Evolutionary conservation across 371 early-diverging fungal genomes (phyloP).

Genomic region (Mucor sp.): DNA sequence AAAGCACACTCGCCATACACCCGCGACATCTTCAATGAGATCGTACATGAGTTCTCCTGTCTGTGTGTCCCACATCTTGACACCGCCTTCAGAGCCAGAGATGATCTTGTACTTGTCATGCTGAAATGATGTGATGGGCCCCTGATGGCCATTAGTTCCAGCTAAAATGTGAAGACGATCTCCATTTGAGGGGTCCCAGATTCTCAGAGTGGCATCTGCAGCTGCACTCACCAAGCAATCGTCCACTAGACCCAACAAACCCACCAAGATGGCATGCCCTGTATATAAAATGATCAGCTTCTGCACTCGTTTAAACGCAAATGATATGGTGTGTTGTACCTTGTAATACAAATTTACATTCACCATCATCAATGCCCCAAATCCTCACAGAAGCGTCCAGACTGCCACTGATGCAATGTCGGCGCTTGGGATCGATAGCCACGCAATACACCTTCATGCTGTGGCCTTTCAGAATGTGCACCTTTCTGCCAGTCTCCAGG

Average conservation of each 20-base stretch:
- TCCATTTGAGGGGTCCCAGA: conserved; percentile 89
- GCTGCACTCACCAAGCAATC: conserved; percentile 90
- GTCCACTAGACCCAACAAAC: conserved; percentile 85
- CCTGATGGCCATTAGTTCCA: conserved; percentile 55
- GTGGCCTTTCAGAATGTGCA: conserved; percentile 77
- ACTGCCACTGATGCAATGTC: conserved; percentile 91
- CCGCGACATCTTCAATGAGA: conserved; percentile 64
- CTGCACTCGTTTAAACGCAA: not conserved
- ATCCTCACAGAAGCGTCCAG: conserved; percentile 97
- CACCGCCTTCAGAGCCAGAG: conserved; percentile 87
- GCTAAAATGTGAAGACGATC: conserved; percentile 66
- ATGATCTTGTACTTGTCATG: conserved; percentile 87
- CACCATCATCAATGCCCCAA: conserved; percentile 93
- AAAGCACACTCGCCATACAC: conserved; percentile 92
- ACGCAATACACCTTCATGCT: conserved; percentile 92
- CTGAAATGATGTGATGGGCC: conserved; percentile 95
- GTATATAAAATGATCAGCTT: not conserved
- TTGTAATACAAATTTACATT: conserved; percentile 62
- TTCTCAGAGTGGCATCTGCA: conserved; percentile 92
- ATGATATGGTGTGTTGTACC: conserved; percentile 17
- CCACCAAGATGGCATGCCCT: conserved; percentile 94
- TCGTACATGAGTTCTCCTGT: conserved; percentile 78
- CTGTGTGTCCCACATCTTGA: conserved; percentile 94
- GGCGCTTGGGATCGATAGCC: conserved; percentile 81
- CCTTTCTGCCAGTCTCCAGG: conserved; percentile 62